Evolutionary conservation across 495 filamentous ascomycete species (phyloP).

Genomic region (Chlorociboria aeruginascens): DNA sequence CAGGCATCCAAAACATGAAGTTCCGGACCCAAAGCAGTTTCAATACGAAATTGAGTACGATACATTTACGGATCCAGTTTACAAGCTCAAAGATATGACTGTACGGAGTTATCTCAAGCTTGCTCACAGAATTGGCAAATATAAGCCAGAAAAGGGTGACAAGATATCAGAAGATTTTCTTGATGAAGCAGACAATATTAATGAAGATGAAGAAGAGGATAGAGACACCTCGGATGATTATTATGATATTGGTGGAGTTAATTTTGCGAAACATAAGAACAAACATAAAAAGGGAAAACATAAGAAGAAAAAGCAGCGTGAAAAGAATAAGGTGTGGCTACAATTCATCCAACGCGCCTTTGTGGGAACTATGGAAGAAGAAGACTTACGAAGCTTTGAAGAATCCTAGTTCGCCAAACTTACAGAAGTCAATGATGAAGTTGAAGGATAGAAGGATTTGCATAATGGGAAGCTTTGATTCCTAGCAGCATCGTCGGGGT

Average conservation of each 20-base stretch:
- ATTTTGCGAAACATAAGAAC: conserved; percentile 1
- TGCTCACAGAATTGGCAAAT: conserved; percentile 62
- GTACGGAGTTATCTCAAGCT: conserved; percentile 70
- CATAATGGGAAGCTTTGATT: conserved; percentile 3
- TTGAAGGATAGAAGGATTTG: not conserved
- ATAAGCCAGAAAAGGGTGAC: conserved; percentile 22
- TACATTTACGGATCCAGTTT: conserved; percentile 63
- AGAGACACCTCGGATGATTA: conserved; percentile 2
- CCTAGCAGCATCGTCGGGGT: too few relatives aligned
- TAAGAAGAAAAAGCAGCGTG: conserved; percentile 14
- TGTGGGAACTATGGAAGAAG: conserved; percentile 17
- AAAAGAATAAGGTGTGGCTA: conserved; percentile 21
- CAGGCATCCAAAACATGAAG: conserved; percentile 34
- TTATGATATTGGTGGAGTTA: not conserved
- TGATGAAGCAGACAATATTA: conserved; percentile 12
- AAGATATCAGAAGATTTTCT: not conserved
- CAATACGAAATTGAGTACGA: conserved; percentile 77
- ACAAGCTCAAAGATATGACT: conserved; percentile 70
- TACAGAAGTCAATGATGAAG: not conserved
- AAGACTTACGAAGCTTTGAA: conserved; percentile 11
- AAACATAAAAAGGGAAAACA: conserved; percentile 16
- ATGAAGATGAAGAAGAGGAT: conserved; percentile 2
- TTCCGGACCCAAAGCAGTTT: conserved; percentile 50
- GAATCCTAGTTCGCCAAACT: not conserved
- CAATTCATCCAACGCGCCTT: conserved; percentile 20